These are phyloP conservation scores for Podila minutissima DNA, from an alignment of 192 early-diverging fungal species.

Conservation along the genomic window DNA sequence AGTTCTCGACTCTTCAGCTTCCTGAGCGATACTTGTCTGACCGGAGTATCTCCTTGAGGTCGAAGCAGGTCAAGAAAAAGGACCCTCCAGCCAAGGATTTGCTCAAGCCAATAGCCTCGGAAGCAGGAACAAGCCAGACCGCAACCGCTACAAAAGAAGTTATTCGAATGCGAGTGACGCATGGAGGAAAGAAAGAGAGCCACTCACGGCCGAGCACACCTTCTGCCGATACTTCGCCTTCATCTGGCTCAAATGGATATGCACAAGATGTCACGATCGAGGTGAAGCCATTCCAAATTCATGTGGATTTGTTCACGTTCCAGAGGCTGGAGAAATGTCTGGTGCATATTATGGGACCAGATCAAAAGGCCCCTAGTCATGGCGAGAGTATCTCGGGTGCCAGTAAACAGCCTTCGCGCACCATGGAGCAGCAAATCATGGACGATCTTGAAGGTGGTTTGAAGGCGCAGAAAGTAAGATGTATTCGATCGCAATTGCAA, in stretches of 20 bases:
- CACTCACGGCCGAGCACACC: background rate
- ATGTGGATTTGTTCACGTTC: constrained; percentile 56
- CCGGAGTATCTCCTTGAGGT: constrained; percentile 9
- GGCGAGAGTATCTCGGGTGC: no score
- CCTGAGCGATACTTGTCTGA: constrained; percentile 40
- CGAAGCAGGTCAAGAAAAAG: constrained; percentile 23
- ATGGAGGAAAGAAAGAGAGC: constrained; percentile 25
- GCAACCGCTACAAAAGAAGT: constrained; percentile 24
- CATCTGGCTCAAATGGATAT: constrained; percentile 5
- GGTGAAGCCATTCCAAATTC: constrained; percentile 57
- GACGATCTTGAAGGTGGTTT: constrained; percentile 36
- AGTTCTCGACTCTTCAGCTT: constrained; percentile 22
- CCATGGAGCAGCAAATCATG: constrained; percentile 37
- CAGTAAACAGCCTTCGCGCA: constrained; percentile 1
- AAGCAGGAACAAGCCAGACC: background rate
- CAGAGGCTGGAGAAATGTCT: constrained; percentile 58
- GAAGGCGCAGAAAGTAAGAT: constrained; percentile 24
- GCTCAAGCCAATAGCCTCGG: background rate
- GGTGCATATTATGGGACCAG: constrained; percentile 28
- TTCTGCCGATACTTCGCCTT: background rate
- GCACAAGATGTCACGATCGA: constrained; percentile 54
- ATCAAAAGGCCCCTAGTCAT: background rate
- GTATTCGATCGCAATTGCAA: background rate
- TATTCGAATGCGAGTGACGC: constrained; percentile 25
- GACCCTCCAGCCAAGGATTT: background rate